Evolutionary conservation across 495 filamentous ascomycete species (phyloP), one percentile per base, ranked within the genome.

Genomic region (Aspergillus bridgeri): DNA sequence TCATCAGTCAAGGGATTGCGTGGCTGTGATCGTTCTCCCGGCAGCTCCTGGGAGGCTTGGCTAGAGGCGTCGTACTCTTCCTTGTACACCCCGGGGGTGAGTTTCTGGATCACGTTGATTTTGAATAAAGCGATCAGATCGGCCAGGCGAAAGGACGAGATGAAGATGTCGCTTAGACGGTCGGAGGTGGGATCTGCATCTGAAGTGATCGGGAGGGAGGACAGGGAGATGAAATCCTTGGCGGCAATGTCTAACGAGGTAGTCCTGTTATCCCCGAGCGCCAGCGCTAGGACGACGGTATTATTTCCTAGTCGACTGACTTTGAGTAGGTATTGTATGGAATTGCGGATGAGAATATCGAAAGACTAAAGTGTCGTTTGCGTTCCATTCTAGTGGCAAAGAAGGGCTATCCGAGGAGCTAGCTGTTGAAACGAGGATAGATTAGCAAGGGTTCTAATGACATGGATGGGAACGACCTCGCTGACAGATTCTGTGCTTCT

Each of bases 291-390:
- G 53, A 96, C 78, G 48, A 96, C 87, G 20, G 87, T 87, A 69
- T 95, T 96, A 63, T 80, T 79, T 50, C 91, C 92, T 45, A 98
- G 78, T 15, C 93, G 85, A 72, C 85, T 88, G 61, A 93, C 72
- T 67, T 90, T 92, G 51, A 98, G 64, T 15, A 97, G 76, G 66
- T 87, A 98, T 59, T 88, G 80, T 79, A 94, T 89, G 15, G 92
- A 84, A 95, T 69, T 97, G 90, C n/a, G 83, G 73, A 65, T 96
- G 95, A 2, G 86, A 82, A 75, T 98, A 98, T 53, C 93, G 85
- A 71, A 98, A 95, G 49, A 86, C 81, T 71, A 87, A 88, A 42
- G 80, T 73, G 9, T 81, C 82, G 58, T 80, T 81, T 33, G 81
- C 73, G 70, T 96, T 96, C 92, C 92, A 96, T 77, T 85, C 79